A percentile compares a stretch with the other conserved stretches of the same genome.
Conservation (phyloP, 108 stramenopile species). For the Skeletonema marinoi region DNA sequence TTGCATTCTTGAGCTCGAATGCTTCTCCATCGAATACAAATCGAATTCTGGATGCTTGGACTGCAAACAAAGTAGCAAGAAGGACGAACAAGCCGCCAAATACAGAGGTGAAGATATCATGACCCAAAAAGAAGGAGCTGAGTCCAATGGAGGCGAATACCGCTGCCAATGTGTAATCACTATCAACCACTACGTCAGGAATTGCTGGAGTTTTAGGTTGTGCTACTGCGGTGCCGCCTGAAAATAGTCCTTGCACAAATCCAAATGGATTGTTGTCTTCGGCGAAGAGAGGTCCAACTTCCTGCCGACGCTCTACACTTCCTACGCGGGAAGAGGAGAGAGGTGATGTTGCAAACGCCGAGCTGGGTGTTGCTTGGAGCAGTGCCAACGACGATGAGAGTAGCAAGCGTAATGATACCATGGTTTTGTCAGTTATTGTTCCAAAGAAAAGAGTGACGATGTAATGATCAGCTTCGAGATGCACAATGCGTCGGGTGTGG, state of each 20-base stretch:
- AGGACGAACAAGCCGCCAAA: slow-evolving; percentile 55
- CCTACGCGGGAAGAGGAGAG: not conserved
- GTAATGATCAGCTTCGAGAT: too few relatives aligned
- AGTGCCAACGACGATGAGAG: not conserved
- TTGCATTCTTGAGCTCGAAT: slow-evolving; percentile 47
- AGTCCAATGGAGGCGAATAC: slow-evolving; percentile 53
- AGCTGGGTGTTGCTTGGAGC: slow-evolving; percentile 2
- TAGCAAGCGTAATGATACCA: not conserved
- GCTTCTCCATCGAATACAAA: slow-evolving; percentile 67
- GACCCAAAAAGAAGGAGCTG: slow-evolving; percentile 38
- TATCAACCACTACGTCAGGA: slow-evolving; percentile 52
- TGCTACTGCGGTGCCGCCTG: slow-evolving; percentile 5
- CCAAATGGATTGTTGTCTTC: slow-evolving; percentile 12
- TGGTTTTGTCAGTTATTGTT: not conserved
- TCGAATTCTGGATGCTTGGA: slow-evolving; percentile 67
- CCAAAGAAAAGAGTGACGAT: not conserved
- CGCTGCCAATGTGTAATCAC: slow-evolving; percentile 60
- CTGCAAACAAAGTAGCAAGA: slow-evolving; percentile 64
- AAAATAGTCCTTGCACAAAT: slow-evolving; percentile 8
- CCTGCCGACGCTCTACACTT: not conserved
- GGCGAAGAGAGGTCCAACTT: not conserved
- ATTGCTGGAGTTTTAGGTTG: slow-evolving; percentile 36
- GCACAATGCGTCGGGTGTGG: too few relatives aligned
- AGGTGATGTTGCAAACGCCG: not conserved
- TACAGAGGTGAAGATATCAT: slow-evolving; percentile 25